Percentiles rank a stretch among this genome's conserved stretches.
Conservation (phyloP, 2,329 filamentous ascomycete genomes). For the Xylariaceae sp. region DNA sequence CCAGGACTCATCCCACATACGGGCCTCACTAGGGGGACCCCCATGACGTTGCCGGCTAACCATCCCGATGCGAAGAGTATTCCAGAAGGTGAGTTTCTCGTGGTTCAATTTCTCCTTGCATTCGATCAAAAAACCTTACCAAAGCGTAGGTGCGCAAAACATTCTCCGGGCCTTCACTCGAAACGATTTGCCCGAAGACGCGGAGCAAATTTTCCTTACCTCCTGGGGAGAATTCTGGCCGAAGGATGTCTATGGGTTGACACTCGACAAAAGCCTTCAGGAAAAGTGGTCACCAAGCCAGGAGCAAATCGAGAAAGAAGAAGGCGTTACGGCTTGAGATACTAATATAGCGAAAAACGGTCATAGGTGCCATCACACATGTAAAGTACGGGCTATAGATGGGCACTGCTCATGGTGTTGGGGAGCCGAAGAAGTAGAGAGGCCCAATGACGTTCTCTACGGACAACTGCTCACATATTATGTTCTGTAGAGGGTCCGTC, state of each 20-base stretch:
- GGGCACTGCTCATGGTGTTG: no score
- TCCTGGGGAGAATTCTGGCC: slow-evolving; percentile 56
- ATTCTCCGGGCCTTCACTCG: slow-evolving; percentile 43
- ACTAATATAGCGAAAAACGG: background rate
- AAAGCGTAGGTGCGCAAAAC: slow-evolving; percentile 40
- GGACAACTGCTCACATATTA: no score
- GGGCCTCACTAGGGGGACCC: slow-evolving; percentile 36
- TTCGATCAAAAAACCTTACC: background rate
- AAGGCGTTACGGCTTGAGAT: slow-evolving; percentile 24
- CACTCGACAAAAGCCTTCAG: slow-evolving; percentile 45
- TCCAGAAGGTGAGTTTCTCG: slow-evolving; percentile 38
- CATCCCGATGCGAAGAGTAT: slow-evolving; percentile 47
- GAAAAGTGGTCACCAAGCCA: slow-evolving; percentile 48
- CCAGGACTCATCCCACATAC: slow-evolving; percentile 51
- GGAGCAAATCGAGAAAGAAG: slow-evolving; percentile 46
- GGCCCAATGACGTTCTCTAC: no score
- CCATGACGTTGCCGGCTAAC: slow-evolving; percentile 29
- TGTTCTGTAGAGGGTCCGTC: no score
- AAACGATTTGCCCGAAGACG: slow-evolving; percentile 47
- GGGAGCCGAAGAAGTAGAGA: no score
- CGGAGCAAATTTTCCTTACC: slow-evolving; percentile 50
- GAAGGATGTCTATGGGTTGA: slow-evolving; percentile 39
- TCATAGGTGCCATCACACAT: no score
- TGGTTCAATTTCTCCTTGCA: background rate
- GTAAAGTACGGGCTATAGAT: no score